Evolutionary conservation across 1,139 yeast genomes (phyloP), one percentile per base, ranked within the genome.

Genomic region (Debaryomyces subglobosus): DNA sequence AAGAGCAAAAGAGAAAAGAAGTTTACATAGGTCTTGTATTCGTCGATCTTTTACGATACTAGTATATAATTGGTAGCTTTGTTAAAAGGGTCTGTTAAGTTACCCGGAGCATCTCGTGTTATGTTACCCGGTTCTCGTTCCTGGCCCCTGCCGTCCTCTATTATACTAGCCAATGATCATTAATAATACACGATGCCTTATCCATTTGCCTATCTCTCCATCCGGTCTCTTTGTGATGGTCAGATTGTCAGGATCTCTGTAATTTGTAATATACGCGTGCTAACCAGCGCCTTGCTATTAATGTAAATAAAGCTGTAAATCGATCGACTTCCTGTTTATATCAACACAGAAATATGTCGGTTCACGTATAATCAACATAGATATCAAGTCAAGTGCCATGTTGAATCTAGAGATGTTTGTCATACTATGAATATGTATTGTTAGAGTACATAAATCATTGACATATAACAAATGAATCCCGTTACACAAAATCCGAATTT

Each of bases 1-100:
- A 80, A 79, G 62, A 65, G 71, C 27, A 64, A 75, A 52, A 77
- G 81, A 58, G 83, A 79, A 58, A 58, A 64, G 61, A 72, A 64
- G 58, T 72, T 68, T 58, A 55, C 64, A 9, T 72, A 54, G 50
- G 7, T n/a, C 37, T 10, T 20, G 5, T 4, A 18, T 4, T 3
- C n/a, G 18, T 12, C 15, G 13, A n/a, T 39, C 16, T 16, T 10
- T 32, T 21, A 13, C 12, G 4, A 7, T 3, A 24, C 15, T 23
- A 13, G 32, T 25, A 24, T 24, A 24, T 32, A 32, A 16, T 9
- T n/a, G 15, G 4, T 21, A 16, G 35, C 20, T 18, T 18, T 5
- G 20, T 6, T 4, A 10, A 13, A 27, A 15, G n/a, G 20, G 35
- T 6, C 16, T 13, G 20, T 15, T 32, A 12, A 15, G 38, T 35